phyloP scores from a whole-genome alignment of 768 basidiomycete genomes.

The Tricholoma sp. region DNA sequence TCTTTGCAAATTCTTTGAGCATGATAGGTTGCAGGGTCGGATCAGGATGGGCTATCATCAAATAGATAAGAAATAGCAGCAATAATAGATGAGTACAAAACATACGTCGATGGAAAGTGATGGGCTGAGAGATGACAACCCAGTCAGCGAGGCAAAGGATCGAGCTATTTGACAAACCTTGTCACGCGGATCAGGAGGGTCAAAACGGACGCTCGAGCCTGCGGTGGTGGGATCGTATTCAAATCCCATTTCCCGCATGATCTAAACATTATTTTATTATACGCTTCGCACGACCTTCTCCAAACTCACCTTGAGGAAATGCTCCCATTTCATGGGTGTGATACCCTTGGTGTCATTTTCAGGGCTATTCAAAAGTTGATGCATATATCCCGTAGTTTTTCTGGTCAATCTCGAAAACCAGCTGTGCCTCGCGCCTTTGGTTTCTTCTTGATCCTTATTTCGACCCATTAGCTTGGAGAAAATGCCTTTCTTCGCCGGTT shows the following conservation, averaged over 20 bases:
- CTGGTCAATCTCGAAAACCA: constrained; percentile 57
- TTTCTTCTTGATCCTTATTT: constrained; percentile 32
- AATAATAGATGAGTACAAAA: constrained; percentile 1
- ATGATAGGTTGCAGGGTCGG: constrained; percentile 48
- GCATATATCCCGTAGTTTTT: constrained; percentile 56
- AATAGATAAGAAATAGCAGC: constrained; percentile 1
- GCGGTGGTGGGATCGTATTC: constrained; percentile 68
- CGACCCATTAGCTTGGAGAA: constrained; percentile 42
- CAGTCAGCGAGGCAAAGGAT: not conserved
- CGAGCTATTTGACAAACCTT: constrained; percentile 21
- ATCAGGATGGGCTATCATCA: constrained; percentile 63
- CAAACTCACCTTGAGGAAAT: constrained; percentile 59
- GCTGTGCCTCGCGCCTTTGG: constrained; percentile 41
- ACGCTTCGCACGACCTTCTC: not conserved
- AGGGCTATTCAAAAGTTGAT: constrained; percentile 55
- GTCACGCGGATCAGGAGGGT: constrained; percentile 56
- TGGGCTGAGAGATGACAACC: constrained; percentile 39
- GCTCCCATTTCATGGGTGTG: constrained; percentile 71
- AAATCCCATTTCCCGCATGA: constrained; percentile 80
- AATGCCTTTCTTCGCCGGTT: constrained; percentile 40
- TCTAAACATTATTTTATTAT: constrained; percentile 30
- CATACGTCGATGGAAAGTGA: constrained; percentile 75
- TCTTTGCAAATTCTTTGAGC: constrained; percentile 52
- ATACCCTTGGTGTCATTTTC: constrained; percentile 52
- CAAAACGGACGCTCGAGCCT: constrained; percentile 79